These are phyloP conservation scores for Pseudocercospora cruenta DNA, from an alignment of 2,329 filamentous ascomycete genomes.

Conservation along the genomic window DNA sequence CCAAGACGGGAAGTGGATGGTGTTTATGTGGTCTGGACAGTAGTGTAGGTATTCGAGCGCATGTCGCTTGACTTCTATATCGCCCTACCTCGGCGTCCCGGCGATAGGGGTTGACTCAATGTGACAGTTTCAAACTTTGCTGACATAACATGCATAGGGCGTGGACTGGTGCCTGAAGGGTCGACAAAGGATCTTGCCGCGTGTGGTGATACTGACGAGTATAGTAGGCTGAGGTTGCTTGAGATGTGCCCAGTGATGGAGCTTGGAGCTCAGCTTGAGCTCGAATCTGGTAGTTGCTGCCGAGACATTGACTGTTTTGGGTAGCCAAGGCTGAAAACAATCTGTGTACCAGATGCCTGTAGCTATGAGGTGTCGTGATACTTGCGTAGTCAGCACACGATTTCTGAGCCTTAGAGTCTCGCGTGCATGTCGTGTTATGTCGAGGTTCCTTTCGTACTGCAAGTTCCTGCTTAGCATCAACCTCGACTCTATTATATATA, in stretches of 20 bases:
- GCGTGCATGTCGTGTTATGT: not conserved
- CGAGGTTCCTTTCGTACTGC: not conserved
- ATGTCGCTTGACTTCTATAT: not conserved
- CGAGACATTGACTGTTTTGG: not conserved
- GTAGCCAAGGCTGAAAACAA: not conserved
- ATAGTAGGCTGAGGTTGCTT: not conserved
- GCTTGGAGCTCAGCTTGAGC: not conserved
- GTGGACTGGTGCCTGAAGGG: not conserved
- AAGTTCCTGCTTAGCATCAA: not conserved
- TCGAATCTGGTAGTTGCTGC: not conserved
- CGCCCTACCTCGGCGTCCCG: not conserved
- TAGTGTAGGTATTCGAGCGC: not conserved
- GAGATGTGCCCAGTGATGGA: not conserved
- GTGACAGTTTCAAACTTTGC: not conserved
- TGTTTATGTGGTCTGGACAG: not conserved
- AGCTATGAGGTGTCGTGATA: not conserved
- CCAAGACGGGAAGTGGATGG: not conserved
- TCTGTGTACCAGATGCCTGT: not conserved
- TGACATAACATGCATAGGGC: not conserved
- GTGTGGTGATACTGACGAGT: not conserved
- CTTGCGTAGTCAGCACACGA: not conserved
- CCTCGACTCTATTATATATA: not conserved
- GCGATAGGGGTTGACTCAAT: not conserved
- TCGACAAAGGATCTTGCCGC: not conserved
- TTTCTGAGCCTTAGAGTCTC: not conserved